A percentile compares a stretch with the other conserved stretches of the same genome.
phyloP scores from a whole-genome alignment of 306 rosid genomes.

The Rosa rugosa region DNA sequence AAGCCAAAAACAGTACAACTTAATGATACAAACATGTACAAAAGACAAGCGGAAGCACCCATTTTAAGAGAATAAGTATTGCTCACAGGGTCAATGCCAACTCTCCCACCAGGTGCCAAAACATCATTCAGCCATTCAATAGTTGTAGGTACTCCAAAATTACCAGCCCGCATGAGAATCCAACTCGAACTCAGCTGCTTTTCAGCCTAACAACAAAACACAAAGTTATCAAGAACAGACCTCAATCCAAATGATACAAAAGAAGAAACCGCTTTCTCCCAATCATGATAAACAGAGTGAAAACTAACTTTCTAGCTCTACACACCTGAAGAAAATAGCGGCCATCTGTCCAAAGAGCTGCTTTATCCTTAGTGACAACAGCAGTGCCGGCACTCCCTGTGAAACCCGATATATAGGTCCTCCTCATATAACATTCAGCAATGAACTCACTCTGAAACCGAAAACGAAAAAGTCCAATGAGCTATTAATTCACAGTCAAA shows the following conservation, averaged over 20 bases:
- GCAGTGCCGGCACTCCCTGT: constrained; percentile 97
- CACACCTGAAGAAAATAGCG: constrained; percentile 95
- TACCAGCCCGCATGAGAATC: constrained; percentile 96
- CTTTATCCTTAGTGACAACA: constrained; percentile 82
- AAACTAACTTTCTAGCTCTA: neutral
- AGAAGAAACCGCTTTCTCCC: neutral
- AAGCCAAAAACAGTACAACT: neutral
- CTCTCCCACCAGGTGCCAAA: constrained; percentile 83
- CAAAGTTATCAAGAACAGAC: neutral
- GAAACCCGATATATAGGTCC: constrained; percentile 81
- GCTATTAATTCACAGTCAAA: neutral
- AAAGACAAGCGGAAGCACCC: neutral
- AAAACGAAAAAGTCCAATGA: constrained; percentile 2
- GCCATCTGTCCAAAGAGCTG: constrained; percentile 98
- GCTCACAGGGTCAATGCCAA: constrained; percentile 98
- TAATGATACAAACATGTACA: constrained; percentile 13
- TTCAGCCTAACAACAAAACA: constrained; percentile 63
- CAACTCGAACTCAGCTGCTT: constrained; percentile 82
- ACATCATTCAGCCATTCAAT: constrained; percentile 88
- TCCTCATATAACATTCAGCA: constrained; percentile 83
- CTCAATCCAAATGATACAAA: constrained; percentile 1
- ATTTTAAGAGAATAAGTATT: constrained; percentile 28
- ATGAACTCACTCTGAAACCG: constrained; percentile 83
- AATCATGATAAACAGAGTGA: neutral
- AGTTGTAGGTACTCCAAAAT: constrained; percentile 74